Base-by-base conservation (phyloP, 2,329 filamentous ascomycete genomes). In the Venturia carpophila region DNA sequence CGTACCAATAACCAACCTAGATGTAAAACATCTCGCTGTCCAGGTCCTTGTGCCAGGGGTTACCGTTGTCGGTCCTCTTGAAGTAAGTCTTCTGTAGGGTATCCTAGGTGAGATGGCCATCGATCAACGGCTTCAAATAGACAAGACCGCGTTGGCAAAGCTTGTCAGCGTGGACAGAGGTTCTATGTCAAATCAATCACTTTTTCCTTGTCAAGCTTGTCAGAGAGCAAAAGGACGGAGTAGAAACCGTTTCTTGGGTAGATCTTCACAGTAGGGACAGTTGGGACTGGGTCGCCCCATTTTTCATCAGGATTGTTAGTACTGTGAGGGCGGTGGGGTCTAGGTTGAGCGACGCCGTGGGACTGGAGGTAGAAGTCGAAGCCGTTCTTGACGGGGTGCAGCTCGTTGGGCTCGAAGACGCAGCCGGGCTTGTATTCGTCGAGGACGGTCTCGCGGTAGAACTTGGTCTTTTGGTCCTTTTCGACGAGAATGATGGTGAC, bases 401-500 rank as follows among this genome's bases (percentile, higher is more conserved):
- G 21, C 6, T 30, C 49, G 49, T 55, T 30, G 4, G 30, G 15
- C 3, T 24, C 49, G 13, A n/a, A 24, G 49, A 10, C 15, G n/a
- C 2, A 10, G 2, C 24, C n/a, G 1, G 3, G 21, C 4, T 4
- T 55, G n/a, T n/a, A n/a, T n/a, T n/a, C n/a, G n/a, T n/a, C n/a
- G n/a, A n/a, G n/a, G n/a, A n/a, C n/a, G n/a, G n/a, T n/a, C n/a
- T n/a, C n/a, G n/a, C n/a, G 21, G 49, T 21, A 41, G 17, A 60
- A 39, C 34, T 60, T 39, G n/a, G 56, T 60, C n/a, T 42, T 39
- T n/a, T 60, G 56, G 34, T 60, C 41, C 39, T 60, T 60, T 13
- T 60, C 56, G 21, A 39, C 56, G 15, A 60, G 56, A 60, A 60
- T 41, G 27, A 60, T 24, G 30, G 34, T 41, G 34, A 39, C 19